Evolutionary conservation across 1,284 basidiomycete genomes (phyloP).

Genomic region (Phylloboletellus chloephorus): DNA sequence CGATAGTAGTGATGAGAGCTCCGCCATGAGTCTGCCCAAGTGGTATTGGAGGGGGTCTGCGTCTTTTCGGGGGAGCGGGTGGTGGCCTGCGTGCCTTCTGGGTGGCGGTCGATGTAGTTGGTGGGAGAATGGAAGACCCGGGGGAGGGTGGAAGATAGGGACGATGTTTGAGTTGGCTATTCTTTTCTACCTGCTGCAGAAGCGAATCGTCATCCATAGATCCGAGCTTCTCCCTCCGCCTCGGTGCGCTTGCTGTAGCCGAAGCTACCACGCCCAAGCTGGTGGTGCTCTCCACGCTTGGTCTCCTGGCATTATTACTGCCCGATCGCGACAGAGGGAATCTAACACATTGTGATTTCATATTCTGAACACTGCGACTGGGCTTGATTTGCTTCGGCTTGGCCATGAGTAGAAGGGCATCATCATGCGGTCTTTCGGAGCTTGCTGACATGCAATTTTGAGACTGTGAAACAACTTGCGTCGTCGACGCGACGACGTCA

Average conservation of each 20-base stretch:
- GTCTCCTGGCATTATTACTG: constrained; percentile 37
- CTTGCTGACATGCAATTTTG: constrained; percentile 25
- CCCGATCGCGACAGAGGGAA: constrained; percentile 32
- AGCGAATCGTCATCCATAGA: constrained; percentile 30
- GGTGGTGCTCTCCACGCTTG: constrained; percentile 48
- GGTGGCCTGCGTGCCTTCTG: constrained; percentile 30
- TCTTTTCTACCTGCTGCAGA: constrained; percentile 16
- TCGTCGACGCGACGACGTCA: constrained; percentile 37
- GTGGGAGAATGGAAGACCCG: constrained; percentile 12
- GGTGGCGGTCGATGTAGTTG: constrained; percentile 9
- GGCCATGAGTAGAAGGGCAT: constrained; percentile 16
- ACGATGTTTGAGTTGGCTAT: constrained; percentile 11
- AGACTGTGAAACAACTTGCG: constrained; percentile 20
- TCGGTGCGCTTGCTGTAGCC: constrained; percentile 24
- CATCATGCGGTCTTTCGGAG: constrained; percentile 28
- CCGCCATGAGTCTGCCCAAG: constrained; percentile 40
- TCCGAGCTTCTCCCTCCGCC: constrained; percentile 30
- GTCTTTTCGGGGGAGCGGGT: constrained; percentile 55
- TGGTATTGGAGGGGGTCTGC: constrained; percentile 63
- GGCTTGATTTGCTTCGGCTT: constrained; percentile 46
- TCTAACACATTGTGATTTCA: constrained; percentile 26
- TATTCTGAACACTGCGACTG: constrained; percentile 58
- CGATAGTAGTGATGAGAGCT: constrained; percentile 49
- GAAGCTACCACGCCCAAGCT: constrained; percentile 45
- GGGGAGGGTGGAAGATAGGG: constrained; percentile 18